Conservation (phyloP, 352 stramenopile genomes). For the Blastocystis sp. region DNA sequence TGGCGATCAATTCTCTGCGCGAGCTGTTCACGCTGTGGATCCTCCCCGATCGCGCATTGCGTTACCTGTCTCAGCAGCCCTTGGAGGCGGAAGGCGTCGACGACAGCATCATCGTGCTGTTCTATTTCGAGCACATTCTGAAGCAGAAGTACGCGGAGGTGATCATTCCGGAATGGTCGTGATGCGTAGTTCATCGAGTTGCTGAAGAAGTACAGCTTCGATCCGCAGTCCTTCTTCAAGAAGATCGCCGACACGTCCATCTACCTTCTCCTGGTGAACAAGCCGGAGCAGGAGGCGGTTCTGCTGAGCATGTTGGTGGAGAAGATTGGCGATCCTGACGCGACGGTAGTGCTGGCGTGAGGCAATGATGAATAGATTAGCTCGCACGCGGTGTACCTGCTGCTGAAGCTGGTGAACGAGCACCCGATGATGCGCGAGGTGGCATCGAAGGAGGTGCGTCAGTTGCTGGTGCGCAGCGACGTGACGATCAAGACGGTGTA, state of each 20-base stretch:
- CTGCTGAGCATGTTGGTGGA: conserved; percentile 85
- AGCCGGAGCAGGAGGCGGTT: conserved; percentile 84
- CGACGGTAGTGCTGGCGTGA: conserved; percentile 32
- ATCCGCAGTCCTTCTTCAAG: conserved; percentile 76
- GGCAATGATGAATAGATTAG: conserved; percentile 79
- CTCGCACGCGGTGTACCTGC: conserved; percentile 82
- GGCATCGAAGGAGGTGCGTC: conserved; percentile 85
- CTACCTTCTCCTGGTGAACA: conserved; percentile 79
- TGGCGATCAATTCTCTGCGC: conserved; percentile 85
- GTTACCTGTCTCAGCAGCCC: conserved; percentile 54
- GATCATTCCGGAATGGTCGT: background rate
- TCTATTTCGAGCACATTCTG: conserved; percentile 65
- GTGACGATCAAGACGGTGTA: conserved; percentile 85
- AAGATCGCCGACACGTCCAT: conserved; percentile 62
- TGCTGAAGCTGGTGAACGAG: conserved; percentile 83
- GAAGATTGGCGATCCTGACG: conserved; percentile 84
- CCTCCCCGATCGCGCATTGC: conserved; percentile 79
- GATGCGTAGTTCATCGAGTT: conserved; percentile 59
- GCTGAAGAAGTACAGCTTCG: conserved; percentile 80
- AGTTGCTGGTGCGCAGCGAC: conserved; percentile 82
- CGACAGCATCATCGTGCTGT: conserved; percentile 34
- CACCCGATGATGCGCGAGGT: conserved; percentile 86
- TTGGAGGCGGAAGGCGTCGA: conserved; percentile 24
- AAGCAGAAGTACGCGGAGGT: conserved; percentile 69
- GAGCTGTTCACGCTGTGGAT: conserved; percentile 85